Conservation (phyloP, 495 filamentous ascomycete genomes). For the Aspergillus sclerotioniger region DNA sequence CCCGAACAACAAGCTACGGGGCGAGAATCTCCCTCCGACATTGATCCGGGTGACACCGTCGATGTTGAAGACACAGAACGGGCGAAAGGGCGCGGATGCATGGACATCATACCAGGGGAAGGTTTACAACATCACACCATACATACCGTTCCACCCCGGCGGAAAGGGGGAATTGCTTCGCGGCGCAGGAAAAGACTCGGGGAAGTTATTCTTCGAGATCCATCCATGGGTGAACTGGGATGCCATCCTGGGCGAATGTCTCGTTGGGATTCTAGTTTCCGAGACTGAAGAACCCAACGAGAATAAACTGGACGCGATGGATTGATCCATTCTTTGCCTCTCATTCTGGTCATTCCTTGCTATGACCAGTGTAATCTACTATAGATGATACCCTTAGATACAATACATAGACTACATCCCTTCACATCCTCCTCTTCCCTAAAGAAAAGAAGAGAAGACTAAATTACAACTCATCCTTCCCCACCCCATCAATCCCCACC, state of each 20-base stretch:
- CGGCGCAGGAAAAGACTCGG: slow-evolving; percentile 66
- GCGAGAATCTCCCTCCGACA: slow-evolving; percentile 50
- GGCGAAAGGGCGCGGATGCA: slow-evolving; percentile 76
- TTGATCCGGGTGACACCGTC: slow-evolving; percentile 71
- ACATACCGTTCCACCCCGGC: slow-evolving; percentile 87
- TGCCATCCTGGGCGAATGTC: slow-evolving; percentile 80
- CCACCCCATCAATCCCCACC: slow-evolving; percentile 79
- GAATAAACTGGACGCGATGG: slow-evolving; percentile 67
- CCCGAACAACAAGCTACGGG: slow-evolving; percentile 65
- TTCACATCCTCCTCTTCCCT: background rate
- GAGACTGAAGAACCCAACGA: slow-evolving; percentile 60
- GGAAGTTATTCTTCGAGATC: slow-evolving; percentile 81
- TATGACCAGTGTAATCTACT: background rate
- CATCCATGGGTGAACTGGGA: slow-evolving; percentile 99
- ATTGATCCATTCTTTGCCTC: slow-evolving; percentile 40
- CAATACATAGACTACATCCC: background rate
- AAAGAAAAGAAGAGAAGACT: background rate
- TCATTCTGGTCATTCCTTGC: background rate
- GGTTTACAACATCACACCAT: slow-evolving; percentile 92
- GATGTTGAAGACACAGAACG: slow-evolving; percentile 69
- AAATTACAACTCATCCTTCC: slow-evolving; percentile 54
- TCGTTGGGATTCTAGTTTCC: slow-evolving; percentile 80
- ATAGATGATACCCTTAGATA: background rate
- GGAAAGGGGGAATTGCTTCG: slow-evolving; percentile 83
- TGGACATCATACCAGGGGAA: slow-evolving; percentile 85